Conservation (phyloP, 768 basidiomycete genomes). For the Suillus luteus region DNA sequence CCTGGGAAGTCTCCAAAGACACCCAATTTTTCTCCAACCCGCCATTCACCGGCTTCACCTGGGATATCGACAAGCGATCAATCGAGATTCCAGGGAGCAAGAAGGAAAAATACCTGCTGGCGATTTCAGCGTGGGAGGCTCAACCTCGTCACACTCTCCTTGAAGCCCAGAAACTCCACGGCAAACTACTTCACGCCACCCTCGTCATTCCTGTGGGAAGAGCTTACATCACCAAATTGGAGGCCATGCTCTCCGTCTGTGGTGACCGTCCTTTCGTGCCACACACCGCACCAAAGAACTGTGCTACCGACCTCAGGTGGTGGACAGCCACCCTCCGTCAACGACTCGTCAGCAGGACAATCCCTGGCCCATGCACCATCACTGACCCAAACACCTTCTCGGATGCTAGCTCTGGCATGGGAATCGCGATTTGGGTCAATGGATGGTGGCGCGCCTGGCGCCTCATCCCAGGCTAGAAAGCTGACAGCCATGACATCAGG, state of each 20-base stretch:
- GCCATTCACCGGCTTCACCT: too few relatives aligned
- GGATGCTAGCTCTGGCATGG: not conserved
- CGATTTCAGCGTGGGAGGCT: slow-evolving; percentile 31
- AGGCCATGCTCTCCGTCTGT: not conserved
- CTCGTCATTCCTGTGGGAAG: not conserved
- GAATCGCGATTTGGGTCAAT: not conserved
- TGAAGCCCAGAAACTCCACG: not conserved
- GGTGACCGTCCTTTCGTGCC: not conserved
- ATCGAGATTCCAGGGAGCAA: too few relatives aligned
- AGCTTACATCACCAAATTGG: too few relatives aligned
- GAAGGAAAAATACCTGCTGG: too few relatives aligned
- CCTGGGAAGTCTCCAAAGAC: too few relatives aligned
- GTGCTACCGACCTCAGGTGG: not conserved
- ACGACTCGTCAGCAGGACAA: not conserved
- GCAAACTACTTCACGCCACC: not conserved
- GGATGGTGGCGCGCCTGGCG: not conserved
- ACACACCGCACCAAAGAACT: not conserved
- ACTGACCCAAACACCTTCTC: not conserved
- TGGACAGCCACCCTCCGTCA: not conserved
- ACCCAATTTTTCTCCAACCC: too few relatives aligned
- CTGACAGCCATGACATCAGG: not conserved
- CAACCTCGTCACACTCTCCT: not conserved
- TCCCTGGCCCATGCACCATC: not conserved
- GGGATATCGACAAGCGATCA: too few relatives aligned
- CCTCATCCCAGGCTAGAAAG: not conserved